Conservation (phyloP, 1,139 yeast species). For the Debaryomyces fabryi region DNA sequence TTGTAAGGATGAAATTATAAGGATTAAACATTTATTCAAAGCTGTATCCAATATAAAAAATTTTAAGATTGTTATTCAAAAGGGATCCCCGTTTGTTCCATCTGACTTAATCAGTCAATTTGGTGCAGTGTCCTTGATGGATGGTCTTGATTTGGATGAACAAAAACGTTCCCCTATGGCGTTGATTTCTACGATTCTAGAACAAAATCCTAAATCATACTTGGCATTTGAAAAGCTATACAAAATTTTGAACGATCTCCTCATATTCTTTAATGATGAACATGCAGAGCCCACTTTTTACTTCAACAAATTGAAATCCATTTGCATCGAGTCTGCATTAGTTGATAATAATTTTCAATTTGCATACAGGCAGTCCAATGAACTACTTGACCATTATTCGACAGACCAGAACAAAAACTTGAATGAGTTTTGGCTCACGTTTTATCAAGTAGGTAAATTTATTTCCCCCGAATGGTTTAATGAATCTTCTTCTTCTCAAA, state of each 20-base stretch:
- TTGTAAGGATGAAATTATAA: conserved; percentile 22
- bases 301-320: conserved; percentile 43
- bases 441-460: conserved; percentile 64
- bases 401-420: conserved; percentile 20
- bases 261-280: conserved; percentile 22
- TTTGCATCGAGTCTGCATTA: conserved; percentile 62
- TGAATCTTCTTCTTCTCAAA: conserved; percentile 21
- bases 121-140: conserved; percentile 16
- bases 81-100: conserved; percentile 33
- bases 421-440: conserved; percentile 57
- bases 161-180: conserved; percentile 27
- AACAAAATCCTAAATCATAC: conserved; percentile 58
- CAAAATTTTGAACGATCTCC: conserved; percentile 43
- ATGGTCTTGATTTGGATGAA: conserved; percentile 12
- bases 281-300: conserved; percentile 16
- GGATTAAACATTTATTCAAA: conserved; percentile 32
- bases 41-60: conserved; percentile 33
- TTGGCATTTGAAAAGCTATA: conserved; percentile 48
- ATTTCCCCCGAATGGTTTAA: conserved; percentile 52
- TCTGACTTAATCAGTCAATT: conserved; percentile 28
- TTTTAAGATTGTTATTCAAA: conserved; percentile 42
- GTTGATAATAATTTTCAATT: conserved; percentile 55
- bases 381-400: conserved; percentile 28
- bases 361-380: conserved; percentile 46
- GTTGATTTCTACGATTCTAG: conserved; percentile 46